These are phyloP conservation scores for Secale cereale DNA, from an alignment of 176 grass and related monocot species.

Conservation along the genomic window DNA sequence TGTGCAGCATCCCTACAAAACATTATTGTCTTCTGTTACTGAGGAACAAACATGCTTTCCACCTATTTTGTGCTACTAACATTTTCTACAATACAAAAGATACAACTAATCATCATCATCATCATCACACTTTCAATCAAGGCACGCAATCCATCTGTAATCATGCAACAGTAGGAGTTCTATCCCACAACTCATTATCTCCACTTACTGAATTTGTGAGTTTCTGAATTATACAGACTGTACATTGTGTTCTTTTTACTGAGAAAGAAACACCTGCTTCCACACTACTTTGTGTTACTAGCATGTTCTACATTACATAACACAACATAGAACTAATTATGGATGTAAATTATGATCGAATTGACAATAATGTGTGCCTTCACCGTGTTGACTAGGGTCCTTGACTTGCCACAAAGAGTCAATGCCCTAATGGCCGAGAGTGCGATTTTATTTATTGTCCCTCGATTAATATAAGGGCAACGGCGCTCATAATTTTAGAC, in stretches of 20 bases:
- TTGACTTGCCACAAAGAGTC: background rate
- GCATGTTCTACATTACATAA: background rate
- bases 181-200: background rate
- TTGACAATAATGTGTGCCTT: background rate
- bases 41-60: background rate
- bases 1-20: conserved; percentile 69
- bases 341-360: conserved; percentile 8
- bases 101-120: background rate
- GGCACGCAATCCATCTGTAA: background rate
- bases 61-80: no score
- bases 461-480: background rate
- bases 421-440: background rate
- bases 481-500: background rate
- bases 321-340: background rate
- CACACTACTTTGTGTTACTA: background rate
- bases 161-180: background rate
- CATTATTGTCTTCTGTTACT: background rate
- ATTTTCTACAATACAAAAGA: background rate
- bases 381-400: background rate
- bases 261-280: background rate
- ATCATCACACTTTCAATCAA: conserved; percentile 8
- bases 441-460: background rate
- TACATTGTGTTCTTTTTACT: background rate
- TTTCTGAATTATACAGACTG: background rate
- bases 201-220: background rate